Percentiles rank a stretch among this genome's conserved stretches.
These are phyloP conservation scores for Aspergillus heteromorphus DNA, from an alignment of 495 filamentous ascomycete species.

Conservation along the genomic window DNA sequence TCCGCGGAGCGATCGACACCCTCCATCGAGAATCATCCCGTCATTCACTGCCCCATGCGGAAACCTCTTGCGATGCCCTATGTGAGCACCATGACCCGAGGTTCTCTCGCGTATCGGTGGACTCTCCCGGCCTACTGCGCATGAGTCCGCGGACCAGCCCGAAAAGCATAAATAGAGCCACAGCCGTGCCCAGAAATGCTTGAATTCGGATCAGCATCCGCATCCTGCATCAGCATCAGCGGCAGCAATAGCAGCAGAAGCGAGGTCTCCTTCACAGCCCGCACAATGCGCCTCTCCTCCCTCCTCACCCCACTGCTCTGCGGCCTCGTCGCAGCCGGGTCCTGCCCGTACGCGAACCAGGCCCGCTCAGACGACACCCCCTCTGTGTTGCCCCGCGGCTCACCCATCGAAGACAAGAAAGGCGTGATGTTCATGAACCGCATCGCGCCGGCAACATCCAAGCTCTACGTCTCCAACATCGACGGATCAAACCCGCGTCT, in stretches of 20 bases:
- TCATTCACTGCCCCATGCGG: neutral
- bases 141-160: neutral
- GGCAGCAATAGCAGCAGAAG: neutral
- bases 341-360: neutral
- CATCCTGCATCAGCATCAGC: neutral
- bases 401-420: neutral
- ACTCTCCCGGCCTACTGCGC: neutral
- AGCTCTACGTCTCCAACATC: neutral
- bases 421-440: neutral
- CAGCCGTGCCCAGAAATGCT: neutral
- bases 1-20: neutral
- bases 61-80: neutral
- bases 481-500: neutral
- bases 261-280: neutral
- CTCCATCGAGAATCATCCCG: neutral
- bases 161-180: neutral
- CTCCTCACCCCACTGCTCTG: neutral
- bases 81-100: neutral
- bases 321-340: neutral
- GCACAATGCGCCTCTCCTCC: neutral
- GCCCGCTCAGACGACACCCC: neutral
- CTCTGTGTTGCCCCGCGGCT: neutral
- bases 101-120: neutral
- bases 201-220: too few species aligned
- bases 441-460: neutral